Conservation (phyloP, 2,329 filamentous ascomycete genomes). For the Colletotrichum kahawae region DNA sequence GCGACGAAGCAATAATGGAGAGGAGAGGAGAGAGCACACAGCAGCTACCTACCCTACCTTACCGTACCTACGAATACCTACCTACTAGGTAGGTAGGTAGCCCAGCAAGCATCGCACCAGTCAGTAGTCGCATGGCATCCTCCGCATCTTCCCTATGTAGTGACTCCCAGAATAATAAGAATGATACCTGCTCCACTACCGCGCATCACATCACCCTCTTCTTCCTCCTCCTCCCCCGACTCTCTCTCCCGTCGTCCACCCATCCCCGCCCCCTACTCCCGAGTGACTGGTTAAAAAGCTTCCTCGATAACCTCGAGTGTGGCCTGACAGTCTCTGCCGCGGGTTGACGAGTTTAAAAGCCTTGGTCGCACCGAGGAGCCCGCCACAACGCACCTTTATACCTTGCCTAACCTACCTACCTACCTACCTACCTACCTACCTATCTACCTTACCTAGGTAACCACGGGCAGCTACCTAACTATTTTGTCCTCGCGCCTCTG, state of each 20-base stretch:
- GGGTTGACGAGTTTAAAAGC: not conserved
- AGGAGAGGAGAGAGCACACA: not conserved
- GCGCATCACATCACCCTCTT: constrained; percentile 11
- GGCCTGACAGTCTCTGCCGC: not conserved
- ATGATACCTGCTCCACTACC: constrained; percentile 22
- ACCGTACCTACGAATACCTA: too few relatives aligned
- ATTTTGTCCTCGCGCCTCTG: not conserved
- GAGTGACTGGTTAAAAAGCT: not conserved
- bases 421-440: too few relatives aligned
- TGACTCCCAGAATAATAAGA: constrained; percentile 20
- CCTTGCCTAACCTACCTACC: too few relatives aligned
- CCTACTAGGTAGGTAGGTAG: too few relatives aligned
- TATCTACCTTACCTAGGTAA: too few relatives aligned
- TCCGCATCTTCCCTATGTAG: constrained; percentile 8
- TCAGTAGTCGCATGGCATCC: not conserved
- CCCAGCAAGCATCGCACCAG: not conserved
- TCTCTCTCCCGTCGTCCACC: not conserved
- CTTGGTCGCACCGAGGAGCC: not conserved
- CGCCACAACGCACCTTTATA: not conserved
- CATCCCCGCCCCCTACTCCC: not conserved
- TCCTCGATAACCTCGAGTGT: constrained; percentile 4
- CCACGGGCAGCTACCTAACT: not conserved
- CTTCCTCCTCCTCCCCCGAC: not conserved
- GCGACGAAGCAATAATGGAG: not conserved
- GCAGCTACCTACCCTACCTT: too few relatives aligned